Base-by-base conservation (phyloP, 2,329 filamentous ascomycete genomes). In the Fusarium hostae region DNA sequence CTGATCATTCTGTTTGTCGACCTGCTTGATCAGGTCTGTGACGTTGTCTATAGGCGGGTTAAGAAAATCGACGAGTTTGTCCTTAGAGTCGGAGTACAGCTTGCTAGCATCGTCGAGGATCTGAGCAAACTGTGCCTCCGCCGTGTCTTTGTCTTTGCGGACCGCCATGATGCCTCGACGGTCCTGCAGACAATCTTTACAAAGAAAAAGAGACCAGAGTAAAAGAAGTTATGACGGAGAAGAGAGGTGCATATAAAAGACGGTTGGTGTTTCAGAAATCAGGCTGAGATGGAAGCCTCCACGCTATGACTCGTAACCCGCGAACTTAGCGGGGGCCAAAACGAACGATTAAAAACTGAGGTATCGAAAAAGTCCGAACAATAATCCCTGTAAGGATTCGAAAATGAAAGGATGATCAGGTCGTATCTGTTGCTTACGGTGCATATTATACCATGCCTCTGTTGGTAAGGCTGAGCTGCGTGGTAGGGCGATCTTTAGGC, bases 31-130 rank as follows among this genome's bases (percentile, higher is more conserved):
- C 18, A 84, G 71, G 28, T 82, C 79, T 13, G 78, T 72, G 15
- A 83, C 64, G 0, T 77, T 76, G 16, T 56, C 75, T 56, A 84
- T 77, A 11, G 79, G 78, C 5, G 81, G 81, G 28, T 74, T 69
- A 52, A 79, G 62, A 58, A 79, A 82, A 37, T 80, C 78, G 28
- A 74, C 69, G 43, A 82, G 74, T 26, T 71, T 71, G 16, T 76
- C 70, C 4, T 76, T 76, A 6, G 77, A 77, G 24, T 77, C 76
- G 4, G 72, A 73, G 73, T 82, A 81, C 41, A 73, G 68, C 35
- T 75, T 80, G 50, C 78, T 78, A 8, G 81, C 81, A 54, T 81
- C 79, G 15, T 77, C 70, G 15, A 83, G 71, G 52, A 83, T 79
- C 44, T 75, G 76, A 20, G 71, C 63, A 68, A 80, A 78, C 48